Conservation (phyloP, 345 rosid species). For the Eucalyptus cloeziana region DNA sequence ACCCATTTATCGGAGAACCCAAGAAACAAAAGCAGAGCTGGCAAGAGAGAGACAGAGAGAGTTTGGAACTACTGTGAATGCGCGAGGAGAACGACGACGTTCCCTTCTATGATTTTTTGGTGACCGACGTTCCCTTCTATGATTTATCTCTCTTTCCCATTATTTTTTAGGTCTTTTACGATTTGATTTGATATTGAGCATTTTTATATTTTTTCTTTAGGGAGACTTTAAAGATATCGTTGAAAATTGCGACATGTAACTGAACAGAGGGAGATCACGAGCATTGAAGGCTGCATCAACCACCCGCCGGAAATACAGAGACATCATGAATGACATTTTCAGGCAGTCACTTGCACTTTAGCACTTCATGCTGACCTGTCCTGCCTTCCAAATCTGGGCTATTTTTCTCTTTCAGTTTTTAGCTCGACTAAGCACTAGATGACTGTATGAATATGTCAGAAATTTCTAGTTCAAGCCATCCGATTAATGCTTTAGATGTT, state of each 20-base stretch:
- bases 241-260: constrained; percentile 7
- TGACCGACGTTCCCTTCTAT: neutral
- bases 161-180: neutral
- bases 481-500: neutral
- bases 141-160: neutral
- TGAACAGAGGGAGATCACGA: neutral
- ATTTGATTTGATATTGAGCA: neutral
- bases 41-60: neutral
- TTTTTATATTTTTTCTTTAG: neutral
- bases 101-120: neutral
- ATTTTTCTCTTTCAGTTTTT: neutral
- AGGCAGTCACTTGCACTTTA: neutral
- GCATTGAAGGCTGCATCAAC: constrained; percentile 20
- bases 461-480: neutral
- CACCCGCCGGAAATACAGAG: constrained; percentile 19
- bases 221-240: constrained; percentile 2
- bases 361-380: neutral
- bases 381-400: neutral
- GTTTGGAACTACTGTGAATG: neutral
- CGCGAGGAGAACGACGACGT: neutral
- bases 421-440: neutral
- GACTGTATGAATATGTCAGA: neutral
- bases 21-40: neutral
- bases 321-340: neutral
- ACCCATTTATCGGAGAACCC: neutral